Percentiles rank a stretch among this genome's conserved stretches.
Conservation (phyloP, 805 yeast species). For the Metschnikowia noctiluminum region DNA sequence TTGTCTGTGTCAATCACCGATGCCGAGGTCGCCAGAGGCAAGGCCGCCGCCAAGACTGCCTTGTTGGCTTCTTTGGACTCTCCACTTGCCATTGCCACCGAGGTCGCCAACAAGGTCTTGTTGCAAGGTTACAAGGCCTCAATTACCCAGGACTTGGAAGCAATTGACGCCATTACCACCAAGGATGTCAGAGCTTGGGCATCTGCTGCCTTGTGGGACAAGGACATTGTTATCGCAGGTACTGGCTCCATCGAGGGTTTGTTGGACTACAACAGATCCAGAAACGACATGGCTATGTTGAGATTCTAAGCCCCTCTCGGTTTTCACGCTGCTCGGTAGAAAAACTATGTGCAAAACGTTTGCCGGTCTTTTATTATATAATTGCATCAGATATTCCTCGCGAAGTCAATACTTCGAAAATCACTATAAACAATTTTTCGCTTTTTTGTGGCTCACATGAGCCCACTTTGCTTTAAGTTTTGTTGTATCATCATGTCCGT, state of each 20-base stretch:
- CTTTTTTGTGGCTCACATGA: slow-evolving; percentile 38
- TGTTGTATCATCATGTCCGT: slow-evolving; percentile 88
- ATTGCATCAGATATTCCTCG: slow-evolving; percentile 19
- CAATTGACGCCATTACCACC: slow-evolving; percentile 61
- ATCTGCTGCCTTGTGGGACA: slow-evolving; percentile 72
- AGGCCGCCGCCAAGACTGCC: slow-evolving; percentile 64
- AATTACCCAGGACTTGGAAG: slow-evolving; percentile 53
- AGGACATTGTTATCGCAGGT: slow-evolving; percentile 76
- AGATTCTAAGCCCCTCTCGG: slow-evolving; percentile 46
- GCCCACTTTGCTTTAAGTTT: slow-evolving; percentile 74
- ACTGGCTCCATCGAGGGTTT: slow-evolving; percentile 84
- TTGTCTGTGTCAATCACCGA: slow-evolving; percentile 70
- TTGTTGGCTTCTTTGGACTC: slow-evolving; percentile 49
- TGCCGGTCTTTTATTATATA: slow-evolving; percentile 16
- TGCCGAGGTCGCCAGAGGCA: slow-evolving; percentile 75
- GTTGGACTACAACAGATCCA: slow-evolving; percentile 79
- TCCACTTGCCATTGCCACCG: slow-evolving; percentile 49
- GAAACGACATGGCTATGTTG: slow-evolving; percentile 88
- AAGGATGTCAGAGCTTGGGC: slow-evolving; percentile 72
- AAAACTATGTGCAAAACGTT: slow-evolving; percentile 4
- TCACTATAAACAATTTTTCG: not conserved
- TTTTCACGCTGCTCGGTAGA: slow-evolving; percentile 4
- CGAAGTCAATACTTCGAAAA: slow-evolving; percentile 34
- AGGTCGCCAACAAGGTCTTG: slow-evolving; percentile 58
- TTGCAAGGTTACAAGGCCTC: slow-evolving; percentile 62